Percentiles rank a stretch among this genome's conserved stretches.
Conservation (phyloP, 2,329 filamentous ascomycete species). For the Ophiostoma tasmaniense region DNA sequence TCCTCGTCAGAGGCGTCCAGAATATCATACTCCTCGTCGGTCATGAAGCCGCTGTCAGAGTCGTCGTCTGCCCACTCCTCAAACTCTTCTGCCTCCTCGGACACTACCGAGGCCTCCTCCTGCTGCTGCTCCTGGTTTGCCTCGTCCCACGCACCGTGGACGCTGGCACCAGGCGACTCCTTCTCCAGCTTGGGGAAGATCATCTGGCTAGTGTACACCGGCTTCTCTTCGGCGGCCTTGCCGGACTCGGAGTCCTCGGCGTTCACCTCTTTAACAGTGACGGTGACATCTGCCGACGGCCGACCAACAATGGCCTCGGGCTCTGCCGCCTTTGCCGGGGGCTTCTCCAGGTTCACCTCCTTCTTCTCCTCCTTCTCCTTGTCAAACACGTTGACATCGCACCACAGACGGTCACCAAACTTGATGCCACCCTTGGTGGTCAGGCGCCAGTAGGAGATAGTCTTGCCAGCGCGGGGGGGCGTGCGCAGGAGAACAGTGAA, state of each 20-base stretch:
- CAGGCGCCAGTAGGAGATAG: constrained; percentile 94
- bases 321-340: too few species aligned
- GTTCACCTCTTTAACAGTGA: neutral
- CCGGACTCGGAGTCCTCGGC: neutral
- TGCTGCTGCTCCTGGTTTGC: neutral
- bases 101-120: constrained; percentile 19
- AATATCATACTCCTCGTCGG: constrained; percentile 97
- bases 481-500: constrained; percentile 84
- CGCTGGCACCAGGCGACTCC: constrained; percentile 75
- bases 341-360: constrained; percentile 37
- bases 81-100: constrained; percentile 35
- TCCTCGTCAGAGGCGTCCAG: constrained; percentile 93
- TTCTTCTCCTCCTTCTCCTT: constrained; percentile 26
- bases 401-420: constrained; percentile 93
- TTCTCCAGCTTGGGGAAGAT: constrained; percentile 96
- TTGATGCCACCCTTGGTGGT: constrained; percentile 70
- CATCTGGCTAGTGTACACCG: constrained; percentile 58
- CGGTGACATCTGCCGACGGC: too few species aligned
- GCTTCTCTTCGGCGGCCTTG: constrained; percentile 41
- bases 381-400: constrained; percentile 66
- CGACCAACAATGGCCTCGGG: too few species aligned
- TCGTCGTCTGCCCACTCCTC: constrained; percentile 56
- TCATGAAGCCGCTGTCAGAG: constrained; percentile 71
- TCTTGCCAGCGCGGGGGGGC: constrained; percentile 64
- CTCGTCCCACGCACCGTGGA: constrained; percentile 45